Evolutionary conservation across 2,329 filamentous ascomycete genomes (phyloP).

Genomic region (Aureobasidium sp.): DNA sequence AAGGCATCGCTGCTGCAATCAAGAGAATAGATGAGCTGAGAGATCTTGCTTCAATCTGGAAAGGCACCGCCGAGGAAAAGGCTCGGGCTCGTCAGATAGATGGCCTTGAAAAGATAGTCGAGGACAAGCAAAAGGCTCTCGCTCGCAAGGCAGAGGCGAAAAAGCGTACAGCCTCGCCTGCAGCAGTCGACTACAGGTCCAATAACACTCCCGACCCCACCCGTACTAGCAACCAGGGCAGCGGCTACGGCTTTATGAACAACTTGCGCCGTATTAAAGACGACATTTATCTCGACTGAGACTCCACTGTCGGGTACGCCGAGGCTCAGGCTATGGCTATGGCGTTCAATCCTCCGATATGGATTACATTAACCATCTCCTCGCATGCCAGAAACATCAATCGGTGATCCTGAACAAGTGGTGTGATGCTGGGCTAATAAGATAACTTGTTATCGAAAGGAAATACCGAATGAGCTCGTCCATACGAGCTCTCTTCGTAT

Average conservation of each 20-base stretch:
- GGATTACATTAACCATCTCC: background rate
- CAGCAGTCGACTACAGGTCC: constrained; percentile 25
- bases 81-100: constrained; percentile 77
- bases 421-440: background rate
- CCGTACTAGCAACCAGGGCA: constrained; percentile 30
- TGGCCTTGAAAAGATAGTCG: constrained; percentile 69
- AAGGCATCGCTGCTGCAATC: constrained; percentile 67
- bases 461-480: background rate
- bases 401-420: background rate
- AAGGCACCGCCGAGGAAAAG: constrained; percentile 91
- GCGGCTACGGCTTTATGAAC: constrained; percentile 45
- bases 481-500: background rate
- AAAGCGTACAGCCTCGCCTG: constrained; percentile 19
- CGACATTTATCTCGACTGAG: constrained; percentile 46
- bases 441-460: background rate
- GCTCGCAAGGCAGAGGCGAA: constrained; percentile 27
- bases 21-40: constrained; percentile 70
- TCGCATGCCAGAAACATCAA: background rate
- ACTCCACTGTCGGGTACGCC: background rate
- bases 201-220: constrained; percentile 20
- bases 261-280: constrained; percentile 48
- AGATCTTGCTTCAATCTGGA: constrained; percentile 75
- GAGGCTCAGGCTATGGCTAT: background rate
- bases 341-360: background rate
- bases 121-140: constrained; percentile 55